Evolutionary conservation across 805 yeast species (phyloP), one percentile per base, ranked within the genome.

Genomic region (Saccharomyces jurei): DNA sequence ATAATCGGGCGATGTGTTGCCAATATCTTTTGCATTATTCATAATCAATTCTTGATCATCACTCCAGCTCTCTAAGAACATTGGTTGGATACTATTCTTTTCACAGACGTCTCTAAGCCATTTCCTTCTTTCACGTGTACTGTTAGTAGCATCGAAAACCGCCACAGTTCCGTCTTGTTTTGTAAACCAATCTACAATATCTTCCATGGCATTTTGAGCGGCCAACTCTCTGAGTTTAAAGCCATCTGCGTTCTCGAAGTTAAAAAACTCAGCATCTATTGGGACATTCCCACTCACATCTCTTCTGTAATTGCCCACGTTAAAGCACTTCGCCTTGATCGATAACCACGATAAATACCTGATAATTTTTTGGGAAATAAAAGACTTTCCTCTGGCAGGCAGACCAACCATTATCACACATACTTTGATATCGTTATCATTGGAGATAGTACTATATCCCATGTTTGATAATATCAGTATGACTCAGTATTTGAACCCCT

Each of bases 341-440:
- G 96, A 86, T 44, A 92, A 77, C 99, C 99, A 94, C 32, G 90
- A 83, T 52, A 94, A 77, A 66, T 92, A 94, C 49, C 98, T 79
- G 31, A 92, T 96, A 52, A 94, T 86, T 68, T 92, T 94, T 67
- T 90, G 96, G 2, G 98, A 90, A 58, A 94, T 92, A 70, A 90
- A 84, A 2, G 96, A 87, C 70, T 94, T 94, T 2, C 99, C 99
- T 54, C 98, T 80, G 13, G 94, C 92, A 11, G 95, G 95, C 44
- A 87, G 73, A 1, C 96, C 96, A 41, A 87, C 94, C 87, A 89
- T 87, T 21, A 89, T 84, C 46, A 89, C 96, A 74, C 96, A 89
- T 29, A 89, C 83, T 58, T 90, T 78, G 52, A 86, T 78, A 65
- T 86, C 85, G 62, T 74, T 60, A 47, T 73, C 76, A 54, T 74